Evolutionary conservation across 2,329 filamentous ascomycete genomes (phyloP), one percentile per base, ranked within the genome.

Genomic region (Fusarium subglutinans): DNA sequence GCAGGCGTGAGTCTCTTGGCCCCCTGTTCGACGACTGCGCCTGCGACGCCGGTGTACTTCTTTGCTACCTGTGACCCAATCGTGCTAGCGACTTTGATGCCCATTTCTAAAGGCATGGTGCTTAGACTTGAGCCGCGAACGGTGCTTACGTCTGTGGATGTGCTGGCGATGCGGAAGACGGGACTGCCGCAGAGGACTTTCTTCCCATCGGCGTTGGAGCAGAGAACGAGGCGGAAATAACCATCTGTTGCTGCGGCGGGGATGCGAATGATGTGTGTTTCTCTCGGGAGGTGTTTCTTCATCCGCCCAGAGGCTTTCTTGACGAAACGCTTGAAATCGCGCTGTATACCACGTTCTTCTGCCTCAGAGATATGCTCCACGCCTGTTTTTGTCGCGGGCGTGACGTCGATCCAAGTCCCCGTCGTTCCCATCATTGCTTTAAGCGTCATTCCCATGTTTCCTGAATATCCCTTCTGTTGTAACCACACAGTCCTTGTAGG

Each of bases 201-300:
- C 73, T 87, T 88, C 20, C 72, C 73, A 6, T 78, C 75, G 5
- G 75, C 68, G 0, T 82, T 88, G 2, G 84, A 81, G 69, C 90
- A 93, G 14, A 94, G 83, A 1, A 93, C 88, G 9, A 94, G 82
- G 17, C 91, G 89, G 63, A 93, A 91, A 77, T 94, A 94, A 0
- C 92, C 92, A 78, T 94, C 92, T 1, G 84, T 84, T 0, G 89
- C 89, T 0, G 88, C 84, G 1, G 89, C 88, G 0, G 92, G 92
- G 50, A 94, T 90, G 8, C 91, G 86, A 11, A 93, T 83, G 4
- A 93, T 83, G 35, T 88, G 87, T 0, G 92, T 93, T 79, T 93
- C 90, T 4, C 91, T 85, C 1, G 90, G 80, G 1, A 83, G 62
- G 65, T 93, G 90, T 4, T 81, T 84, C 64, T 81, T 82, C 6